phyloP scores from a whole-genome alignment of 2,329 filamentous ascomycete genomes.

The Phialemoniopsis sp. region DNA sequence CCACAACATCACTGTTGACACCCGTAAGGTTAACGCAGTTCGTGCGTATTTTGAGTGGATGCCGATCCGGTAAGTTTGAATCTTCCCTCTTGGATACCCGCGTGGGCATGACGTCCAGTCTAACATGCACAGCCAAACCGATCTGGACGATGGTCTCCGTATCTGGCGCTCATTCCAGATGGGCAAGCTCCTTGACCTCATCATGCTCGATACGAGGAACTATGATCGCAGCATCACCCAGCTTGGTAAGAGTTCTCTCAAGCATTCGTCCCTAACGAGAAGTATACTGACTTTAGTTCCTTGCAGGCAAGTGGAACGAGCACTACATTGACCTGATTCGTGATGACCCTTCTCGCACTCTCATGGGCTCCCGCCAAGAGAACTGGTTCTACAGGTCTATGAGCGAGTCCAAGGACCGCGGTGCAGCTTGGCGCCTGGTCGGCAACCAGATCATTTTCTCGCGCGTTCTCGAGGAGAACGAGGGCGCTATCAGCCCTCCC shows the following conservation, averaged over 20 bases:
- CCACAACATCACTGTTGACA: slow-evolving; percentile 61
- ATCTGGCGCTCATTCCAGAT: slow-evolving; percentile 66
- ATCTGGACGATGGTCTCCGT: slow-evolving; percentile 65
- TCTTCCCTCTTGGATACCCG: not conserved
- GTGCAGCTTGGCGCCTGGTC: slow-evolving; percentile 66
- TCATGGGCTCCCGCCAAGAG: slow-evolving; percentile 72
- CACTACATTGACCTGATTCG: slow-evolving; percentile 59
- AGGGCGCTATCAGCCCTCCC: slow-evolving; percentile 19
- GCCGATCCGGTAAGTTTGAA: slow-evolving; percentile 40
- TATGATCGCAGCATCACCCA: slow-evolving; percentile 64
- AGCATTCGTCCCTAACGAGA: too few species aligned
- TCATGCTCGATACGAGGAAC: slow-evolving; percentile 66
- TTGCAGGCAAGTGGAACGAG: slow-evolving; percentile 59
- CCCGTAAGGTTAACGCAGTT: slow-evolving; percentile 70
- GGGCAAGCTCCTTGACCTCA: slow-evolving; percentile 61
- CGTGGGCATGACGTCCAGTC: too few species aligned
- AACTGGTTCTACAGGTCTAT: slow-evolving; percentile 67
- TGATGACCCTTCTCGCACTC: slow-evolving; percentile 61
- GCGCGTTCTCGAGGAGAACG: slow-evolving; percentile 20
- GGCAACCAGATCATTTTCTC: slow-evolving; percentile 68
- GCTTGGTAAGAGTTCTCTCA: slow-evolving; percentile 17
- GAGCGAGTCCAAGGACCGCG: slow-evolving; percentile 54
- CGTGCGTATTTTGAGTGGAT: slow-evolving; percentile 67
- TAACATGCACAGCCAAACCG: slow-evolving; percentile 39
- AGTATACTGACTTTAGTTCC: slow-evolving; percentile 4